Evolutionary conservation across 2,329 filamentous ascomycete species (phyloP).

Genomic region (Claviceps humidiphila): DNA sequence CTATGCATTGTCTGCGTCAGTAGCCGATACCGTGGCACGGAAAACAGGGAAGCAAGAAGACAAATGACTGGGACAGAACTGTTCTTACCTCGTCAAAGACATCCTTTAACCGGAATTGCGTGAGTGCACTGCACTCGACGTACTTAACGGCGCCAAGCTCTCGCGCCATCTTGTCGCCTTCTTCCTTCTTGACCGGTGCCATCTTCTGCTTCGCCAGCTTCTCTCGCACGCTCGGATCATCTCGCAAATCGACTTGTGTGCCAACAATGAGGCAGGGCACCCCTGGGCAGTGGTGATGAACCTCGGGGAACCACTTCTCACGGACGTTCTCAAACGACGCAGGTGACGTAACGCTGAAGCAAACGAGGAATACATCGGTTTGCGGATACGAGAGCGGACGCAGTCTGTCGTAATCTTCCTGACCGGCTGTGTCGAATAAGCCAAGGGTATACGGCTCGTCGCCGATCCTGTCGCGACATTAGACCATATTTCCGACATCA

Average conservation of each 20-base stretch:
- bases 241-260: constrained; percentile 90
- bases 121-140: constrained; percentile 94
- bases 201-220: constrained; percentile 96
- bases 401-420: constrained; percentile 98
- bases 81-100: constrained; percentile 88
- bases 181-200: constrained; percentile 80
- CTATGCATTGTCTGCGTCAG: constrained; percentile 30
- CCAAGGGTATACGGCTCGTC: constrained; percentile 97
- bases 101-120: constrained; percentile 97
- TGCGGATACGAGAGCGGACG: constrained; percentile 95
- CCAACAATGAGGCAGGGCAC: constrained; percentile 96
- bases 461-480: constrained; percentile 62
- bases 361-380: constrained; percentile 97
- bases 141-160: constrained; percentile 97
- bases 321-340: constrained; percentile 98
- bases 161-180: constrained; percentile 92
- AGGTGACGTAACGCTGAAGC: constrained; percentile 94
- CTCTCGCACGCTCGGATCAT: constrained; percentile 74
- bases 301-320: constrained; percentile 98
- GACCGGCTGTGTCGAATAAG: constrained; percentile 94
- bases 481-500: background rate
- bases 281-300: constrained; percentile 95
- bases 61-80: too few relatives aligned
- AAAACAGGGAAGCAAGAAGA: background rate
- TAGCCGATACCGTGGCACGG: background rate